Evolutionary conservation across 495 filamentous ascomycete species (phyloP), one percentile per base, ranked within the genome.

Genomic region (Penicillium bialowiezense): DNA sequence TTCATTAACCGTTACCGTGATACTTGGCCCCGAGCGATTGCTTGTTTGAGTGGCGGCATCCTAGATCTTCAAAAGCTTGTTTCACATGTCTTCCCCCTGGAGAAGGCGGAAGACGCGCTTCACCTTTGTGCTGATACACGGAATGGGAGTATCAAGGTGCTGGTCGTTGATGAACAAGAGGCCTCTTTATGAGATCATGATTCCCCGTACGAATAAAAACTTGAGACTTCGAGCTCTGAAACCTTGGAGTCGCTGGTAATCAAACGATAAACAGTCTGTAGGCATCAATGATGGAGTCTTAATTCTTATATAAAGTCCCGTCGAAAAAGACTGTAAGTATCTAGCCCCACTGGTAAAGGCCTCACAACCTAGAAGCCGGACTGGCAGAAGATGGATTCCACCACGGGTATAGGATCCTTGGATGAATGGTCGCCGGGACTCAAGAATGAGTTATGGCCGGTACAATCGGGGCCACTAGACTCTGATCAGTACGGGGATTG

Each of bases 1-100:
- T 82, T 84, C 56, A 84, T 83, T 46, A 83, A 84, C 44, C 73
- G 82, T n/a, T 86, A 84, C 51, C 63, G 69, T 21, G 79, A 84
- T 51, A 83, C 80, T 0, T 86, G 82, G 81, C 79, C 81, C 3
- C 72, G 73, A 0, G 80, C 74, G 1, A 81, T 86, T 34, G 44
- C 68, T 37, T 56, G 72, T 17, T 31, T 67, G 15, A 60, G 56
- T 46, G 73, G 77, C 12, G 76, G 72, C 0, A 70, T 84, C n/a
- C 38, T 85, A 14, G 73, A 85, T 44, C 62, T 84, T 36, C 83
- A 76, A 55, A 76, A 73, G 29, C 67, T 90, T 21, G 77, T 96
- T 15, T 92, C 88, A 17, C 88, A 93, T 67, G 73, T 67, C 2
- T 81, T 79, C 49, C 73, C 77, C 3, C 62, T 86, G 17, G 80